Base-by-base conservation (phyloP, 495 filamentous ascomycete genomes). In the Podospora tetraspora region DNA sequence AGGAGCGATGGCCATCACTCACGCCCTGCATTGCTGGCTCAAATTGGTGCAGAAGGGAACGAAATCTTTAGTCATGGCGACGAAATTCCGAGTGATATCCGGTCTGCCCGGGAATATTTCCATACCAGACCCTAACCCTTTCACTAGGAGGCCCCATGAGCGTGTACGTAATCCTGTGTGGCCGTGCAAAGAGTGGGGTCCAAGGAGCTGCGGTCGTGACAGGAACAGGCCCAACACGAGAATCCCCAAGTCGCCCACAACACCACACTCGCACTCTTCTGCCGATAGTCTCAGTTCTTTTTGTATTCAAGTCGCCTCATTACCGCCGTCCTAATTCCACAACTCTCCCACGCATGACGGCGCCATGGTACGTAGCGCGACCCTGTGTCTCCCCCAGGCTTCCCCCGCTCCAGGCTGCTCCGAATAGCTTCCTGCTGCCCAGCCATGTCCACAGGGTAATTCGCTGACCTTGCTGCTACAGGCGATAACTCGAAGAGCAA, bases 401-500 rank as follows among this genome's bases (percentile, higher is more conserved):
- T n/a, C 43, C 43, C 43, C 43, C 43, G 43, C 43, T 52, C 9
- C 43, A 52, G 16, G 43, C 43, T 52, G 43, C 43, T n/a, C 43
- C 43, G 43, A 52, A 52, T 52, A 52, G 43, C 43, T 52, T 52
- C 43, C 27, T 6, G 5, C 27, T 27, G 3, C 5, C 16, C 43
- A n/a, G 43, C 1, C 43, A n/a, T n/a, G 19, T n/a, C 43, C 16
- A 52, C 7, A 6, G 43, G 43, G 19, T 8, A 52, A 19, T n/a
- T 52, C 19, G 43, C 43, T 52, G 19, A 52, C 43, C 19, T 2
- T 52, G 0, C 43, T 52, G 67, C 69, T 27, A 19, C 73, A 87
- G 85, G 85, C 78, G 80, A 86, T 86, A 73, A 86, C 84, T 77
- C 76, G 82, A 73, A 79, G 84, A 71, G 81, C 80, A 62, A 87